Base-by-base conservation (phyloP, 2,329 filamentous ascomycete species). In the Stagonosporopsis chrysanthemi region DNA sequence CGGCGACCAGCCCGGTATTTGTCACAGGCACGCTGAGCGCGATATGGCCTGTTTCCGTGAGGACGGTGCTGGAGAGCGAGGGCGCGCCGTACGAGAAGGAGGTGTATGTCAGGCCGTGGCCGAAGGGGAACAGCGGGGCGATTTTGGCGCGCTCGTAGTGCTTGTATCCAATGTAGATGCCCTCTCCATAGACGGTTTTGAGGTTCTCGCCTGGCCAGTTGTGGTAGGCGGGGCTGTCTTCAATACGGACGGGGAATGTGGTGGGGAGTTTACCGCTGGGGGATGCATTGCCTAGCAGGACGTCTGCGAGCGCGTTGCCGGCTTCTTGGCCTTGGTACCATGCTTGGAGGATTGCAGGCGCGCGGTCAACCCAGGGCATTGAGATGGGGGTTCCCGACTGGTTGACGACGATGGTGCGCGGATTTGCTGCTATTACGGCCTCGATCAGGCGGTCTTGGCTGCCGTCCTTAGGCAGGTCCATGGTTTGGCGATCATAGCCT, bases 321-420 rank as follows among this genome's bases (percentile, higher is more conserved):
- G 88, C 89, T 78, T 95, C 91, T 68, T 95, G 91, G n/a, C 91
- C 91, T 58, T 90, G 90, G 68, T 92, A 95, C 90, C 90, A 95
- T 7, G 90, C 84, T 70, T 92, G 89, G 0, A 92, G 69, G 28
- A 92, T 86, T 1, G 87, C 84, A 3, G 88, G 84, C 2, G 89
- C 86, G 22, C 81, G 75, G 61, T 85, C 80, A 1, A 81, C 84
- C 90, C 89, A 92, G 15, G 88, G 88, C 87, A 90, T 87, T 4
- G 82, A 81, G 24, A 89, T 83, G 0, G 90, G 90, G 0, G 89
- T 91, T 23, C 90, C 90, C 1, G 88, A 90, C 72, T 93, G 90
- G 70, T 90, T 87, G 17, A 92, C 87, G 4, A 94, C 84, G 1
- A 86, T 83, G 1, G 88, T 87, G 59, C 87, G 86, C 5, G 87